A percentile compares a stretch with the other conserved stretches of the same genome.
These are phyloP conservation scores for Daldinia grandis DNA, from an alignment of 495 filamentous ascomycete species.

Conservation along the genomic window DNA sequence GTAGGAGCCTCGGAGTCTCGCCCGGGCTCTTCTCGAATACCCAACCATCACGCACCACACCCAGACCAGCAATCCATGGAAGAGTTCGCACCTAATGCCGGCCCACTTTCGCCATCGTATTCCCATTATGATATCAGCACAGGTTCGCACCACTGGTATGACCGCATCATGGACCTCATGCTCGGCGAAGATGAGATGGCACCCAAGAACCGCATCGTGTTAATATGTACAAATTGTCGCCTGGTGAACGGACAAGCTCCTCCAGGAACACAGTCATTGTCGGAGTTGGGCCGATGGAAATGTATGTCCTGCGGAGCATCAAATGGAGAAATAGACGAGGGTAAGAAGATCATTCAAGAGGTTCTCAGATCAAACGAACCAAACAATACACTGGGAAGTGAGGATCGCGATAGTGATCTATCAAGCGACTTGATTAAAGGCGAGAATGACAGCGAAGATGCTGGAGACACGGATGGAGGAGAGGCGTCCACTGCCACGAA, in stretches of 20 bases:
- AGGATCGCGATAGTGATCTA: conserved; percentile 45
- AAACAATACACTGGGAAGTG: conserved; percentile 26
- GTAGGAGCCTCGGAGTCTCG: conserved; percentile 39
- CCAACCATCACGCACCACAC: conserved; percentile 29
- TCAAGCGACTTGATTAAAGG: conserved; percentile 53
- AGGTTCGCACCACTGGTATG: conserved; percentile 81
- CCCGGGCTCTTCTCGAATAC: conserved; percentile 20
- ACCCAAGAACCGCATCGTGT: conserved; percentile 85
- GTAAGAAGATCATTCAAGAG: conserved; percentile 65
- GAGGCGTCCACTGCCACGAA: conserved; percentile 15
- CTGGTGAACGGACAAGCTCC: conserved; percentile 97
- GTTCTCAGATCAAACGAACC: conserved; percentile 49
- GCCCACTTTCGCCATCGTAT: conserved; percentile 56
- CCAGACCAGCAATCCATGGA: conserved; percentile 48
- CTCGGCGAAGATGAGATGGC: conserved; percentile 95
- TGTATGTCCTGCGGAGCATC: conserved; percentile 84
- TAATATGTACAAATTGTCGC: conserved; percentile 85
- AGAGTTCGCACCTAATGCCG: conserved; percentile 68
- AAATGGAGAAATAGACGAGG: conserved; percentile 83
- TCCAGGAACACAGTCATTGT: conserved; percentile 77
- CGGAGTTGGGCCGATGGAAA: conserved; percentile 87
- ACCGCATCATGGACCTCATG: conserved; percentile 88
- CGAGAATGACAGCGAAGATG: conserved; percentile 47
- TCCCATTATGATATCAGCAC: conserved; percentile 57
- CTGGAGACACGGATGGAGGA: conserved; percentile 30